A percentile compares a stretch with the other conserved stretches of the same genome.
These are phyloP conservation scores for Akanthomyces uredinophilus DNA, from an alignment of 2,329 filamentous ascomycete genomes.

Conservation along the genomic window DNA sequence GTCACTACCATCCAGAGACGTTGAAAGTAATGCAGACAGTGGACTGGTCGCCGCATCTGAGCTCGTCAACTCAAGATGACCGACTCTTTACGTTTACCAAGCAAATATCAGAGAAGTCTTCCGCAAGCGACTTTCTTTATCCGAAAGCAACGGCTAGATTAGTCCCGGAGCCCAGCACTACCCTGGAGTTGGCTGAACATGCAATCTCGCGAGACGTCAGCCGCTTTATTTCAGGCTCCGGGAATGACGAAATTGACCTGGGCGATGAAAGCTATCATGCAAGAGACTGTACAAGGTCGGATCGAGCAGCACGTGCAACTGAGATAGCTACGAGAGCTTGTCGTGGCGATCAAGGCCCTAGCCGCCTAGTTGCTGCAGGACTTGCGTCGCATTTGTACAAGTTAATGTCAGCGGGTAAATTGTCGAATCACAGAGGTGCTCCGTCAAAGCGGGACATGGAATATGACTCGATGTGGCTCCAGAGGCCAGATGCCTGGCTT, in stretches of 20 bases:
- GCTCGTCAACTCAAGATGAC: constrained; percentile 40
- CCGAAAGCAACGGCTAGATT: background rate
- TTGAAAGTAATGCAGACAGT: constrained; percentile 42
- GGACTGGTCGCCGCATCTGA: constrained; percentile 35
- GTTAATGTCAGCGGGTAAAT: fast-evolving
- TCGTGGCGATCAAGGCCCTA: background rate
- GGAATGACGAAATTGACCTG: background rate
- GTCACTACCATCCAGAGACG: background rate
- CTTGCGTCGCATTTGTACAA: constrained; percentile 10
- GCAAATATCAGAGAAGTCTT: background rate
- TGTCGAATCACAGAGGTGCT: background rate
- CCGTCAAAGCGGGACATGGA: constrained; percentile 1
- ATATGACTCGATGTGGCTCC: constrained; percentile 20
- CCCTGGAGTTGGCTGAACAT: constrained; percentile 14
- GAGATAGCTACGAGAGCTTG: background rate
- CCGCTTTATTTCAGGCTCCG: constrained; percentile 11
- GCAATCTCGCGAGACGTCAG: constrained; percentile 16
- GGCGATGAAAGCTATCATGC: constrained; percentile 16
- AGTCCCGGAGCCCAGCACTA: background rate
- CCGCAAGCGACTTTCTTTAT: constrained; percentile 5
- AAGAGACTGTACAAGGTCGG: constrained; percentile 16
- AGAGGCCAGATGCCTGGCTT: background rate
- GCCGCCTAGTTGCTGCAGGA: background rate
- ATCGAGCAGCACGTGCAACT: background rate
- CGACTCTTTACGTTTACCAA: constrained; percentile 26